Evolutionary conservation across 331 rosid species (phyloP), one percentile per base, ranked within the genome.

Genomic region (Acacia concinna): DNA sequence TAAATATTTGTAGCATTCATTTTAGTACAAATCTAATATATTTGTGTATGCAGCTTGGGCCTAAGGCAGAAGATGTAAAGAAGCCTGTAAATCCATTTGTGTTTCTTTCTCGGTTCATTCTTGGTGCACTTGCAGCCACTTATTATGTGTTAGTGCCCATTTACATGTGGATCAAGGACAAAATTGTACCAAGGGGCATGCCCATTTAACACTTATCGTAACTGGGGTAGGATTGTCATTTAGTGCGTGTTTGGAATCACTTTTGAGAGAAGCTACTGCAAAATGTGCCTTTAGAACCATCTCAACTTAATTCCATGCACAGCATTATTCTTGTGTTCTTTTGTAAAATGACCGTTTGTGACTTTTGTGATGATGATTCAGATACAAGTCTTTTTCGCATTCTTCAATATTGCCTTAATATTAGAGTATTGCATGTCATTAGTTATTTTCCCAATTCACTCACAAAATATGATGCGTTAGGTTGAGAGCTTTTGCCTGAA

Each of bases 31-130:
- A 20, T 21, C 44, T 32, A 40, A 72, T 52, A 57, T 66, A 54
- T 89, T 12, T 68, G n/a, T 38, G 1, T 47, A 71, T 67, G 92
- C 87, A 94, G 97, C 96, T 92, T 77, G 97, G 96, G 75, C 96
- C 97, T 2, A 92, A 88, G 87, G 88, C 60, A 68, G 97, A 90
- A 85, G 96, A 94, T 71, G 87, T 89, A 20, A 25, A 84, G 47
- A 73, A 86, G 82, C 91, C 96, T 3, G 91, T 84, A 35, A 92
- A 87, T 78, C 93, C 89, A 1, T 38, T 85, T 3, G 77, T 84
- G 81, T 91, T 91, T 82, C 75, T 91, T 12, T 44, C 49, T 68
- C 88, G 96, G 78, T 83, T 91, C 83, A 54, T 90, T 49, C 67
- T 91, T 81, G 97, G 96, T 49, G 83, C 81, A 81, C 75, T 92